These are phyloP conservation scores for Brettanomyces sp. DNA, from an alignment of 805 yeast genomes.

Conservation along the genomic window DNA sequence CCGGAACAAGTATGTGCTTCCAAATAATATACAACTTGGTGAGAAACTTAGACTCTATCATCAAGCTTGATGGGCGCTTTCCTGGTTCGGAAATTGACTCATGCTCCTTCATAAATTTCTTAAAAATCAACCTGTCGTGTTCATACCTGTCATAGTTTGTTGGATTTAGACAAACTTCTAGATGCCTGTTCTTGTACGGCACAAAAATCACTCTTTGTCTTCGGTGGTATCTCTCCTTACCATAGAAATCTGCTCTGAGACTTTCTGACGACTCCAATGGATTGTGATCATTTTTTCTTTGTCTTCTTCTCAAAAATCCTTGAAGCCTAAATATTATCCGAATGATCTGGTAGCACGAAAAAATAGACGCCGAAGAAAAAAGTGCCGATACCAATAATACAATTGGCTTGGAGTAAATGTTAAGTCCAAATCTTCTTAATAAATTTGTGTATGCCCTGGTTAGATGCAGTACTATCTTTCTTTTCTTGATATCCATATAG, in stretches of 20 bases:
- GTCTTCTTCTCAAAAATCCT: background rate
- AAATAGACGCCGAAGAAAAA: constrained; percentile 14
- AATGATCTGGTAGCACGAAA: constrained; percentile 16
- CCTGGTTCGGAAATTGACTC: constrained; percentile 6
- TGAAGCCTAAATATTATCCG: constrained; percentile 1
- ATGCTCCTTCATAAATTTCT: constrained; percentile 30
- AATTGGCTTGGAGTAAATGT: constrained; percentile 24
- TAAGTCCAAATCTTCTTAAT: constrained; percentile 16
- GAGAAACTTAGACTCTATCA: constrained; percentile 48
- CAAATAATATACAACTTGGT: constrained; percentile 69
- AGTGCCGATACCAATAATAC: constrained; percentile 23
- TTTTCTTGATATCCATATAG: background rate
- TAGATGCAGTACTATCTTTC: constrained; percentile 1
- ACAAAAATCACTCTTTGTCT: constrained; percentile 32
- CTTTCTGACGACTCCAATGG: no score
- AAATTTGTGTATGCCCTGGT: constrained; percentile 10
- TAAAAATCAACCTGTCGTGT: constrained; percentile 45
- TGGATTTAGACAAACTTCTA: constrained; percentile 35
- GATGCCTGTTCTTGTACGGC: constrained; percentile 33
- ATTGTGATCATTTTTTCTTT: background rate
- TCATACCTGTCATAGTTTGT: constrained; percentile 43
- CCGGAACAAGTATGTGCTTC: constrained; percentile 69
- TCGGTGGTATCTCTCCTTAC: no score
- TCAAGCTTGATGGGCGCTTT: background rate
- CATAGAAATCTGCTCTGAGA: no score